Evolutionary conservation across 2,329 filamentous ascomycete genomes (phyloP).

Genomic region (Purpureocillium lavendulum): DNA sequence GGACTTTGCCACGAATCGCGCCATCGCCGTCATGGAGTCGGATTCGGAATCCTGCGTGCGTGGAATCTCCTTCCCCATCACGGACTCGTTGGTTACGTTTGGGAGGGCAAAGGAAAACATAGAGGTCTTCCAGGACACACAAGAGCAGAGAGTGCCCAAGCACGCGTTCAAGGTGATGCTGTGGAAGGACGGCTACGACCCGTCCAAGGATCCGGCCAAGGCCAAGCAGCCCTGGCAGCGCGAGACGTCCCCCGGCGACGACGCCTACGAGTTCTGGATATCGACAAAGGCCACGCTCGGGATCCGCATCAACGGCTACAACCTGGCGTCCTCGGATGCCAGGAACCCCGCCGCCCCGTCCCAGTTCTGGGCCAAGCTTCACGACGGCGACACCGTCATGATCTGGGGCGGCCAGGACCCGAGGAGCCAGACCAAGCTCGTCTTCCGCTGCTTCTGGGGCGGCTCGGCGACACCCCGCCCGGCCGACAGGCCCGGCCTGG

Average conservation of each 20-base stretch:
- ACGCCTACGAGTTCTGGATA: slow-evolving; percentile 62
- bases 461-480: slow-evolving; percentile 37
- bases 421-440: slow-evolving; percentile 33
- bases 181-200: slow-evolving; percentile 61
- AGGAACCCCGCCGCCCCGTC: slow-evolving; percentile 48
- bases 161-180: slow-evolving; percentile 72
- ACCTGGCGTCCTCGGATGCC: slow-evolving; percentile 47
- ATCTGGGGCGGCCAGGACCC: slow-evolving; percentile 51
- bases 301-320: slow-evolving; percentile 68
- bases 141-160: slow-evolving; percentile 70
- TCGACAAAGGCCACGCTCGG: slow-evolving; percentile 71
- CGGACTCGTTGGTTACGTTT: slow-evolving; percentile 64
- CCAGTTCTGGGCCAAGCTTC: slow-evolving; percentile 56
- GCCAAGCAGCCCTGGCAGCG: slow-evolving; percentile 37
- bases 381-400: slow-evolving; percentile 68
- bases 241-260: slow-evolving; percentile 27
- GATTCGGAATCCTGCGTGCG: slow-evolving; percentile 56
- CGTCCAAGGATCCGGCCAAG: slow-evolving; percentile 44
- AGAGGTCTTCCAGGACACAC: slow-evolving; percentile 49
- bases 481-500: slow-evolving; percentile 14
- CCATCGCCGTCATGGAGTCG: slow-evolving; percentile 59
- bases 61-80: slow-evolving; percentile 56
- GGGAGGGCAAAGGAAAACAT: slow-evolving; percentile 66
- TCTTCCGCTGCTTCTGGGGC: slow-evolving; percentile 48
- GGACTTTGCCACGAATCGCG: slow-evolving; percentile 25